Percentiles rank a stretch among this genome's conserved stretches.
Conservation (phyloP, 1,284 basidiomycete species). For the Trichosporon faecale region DNA sequence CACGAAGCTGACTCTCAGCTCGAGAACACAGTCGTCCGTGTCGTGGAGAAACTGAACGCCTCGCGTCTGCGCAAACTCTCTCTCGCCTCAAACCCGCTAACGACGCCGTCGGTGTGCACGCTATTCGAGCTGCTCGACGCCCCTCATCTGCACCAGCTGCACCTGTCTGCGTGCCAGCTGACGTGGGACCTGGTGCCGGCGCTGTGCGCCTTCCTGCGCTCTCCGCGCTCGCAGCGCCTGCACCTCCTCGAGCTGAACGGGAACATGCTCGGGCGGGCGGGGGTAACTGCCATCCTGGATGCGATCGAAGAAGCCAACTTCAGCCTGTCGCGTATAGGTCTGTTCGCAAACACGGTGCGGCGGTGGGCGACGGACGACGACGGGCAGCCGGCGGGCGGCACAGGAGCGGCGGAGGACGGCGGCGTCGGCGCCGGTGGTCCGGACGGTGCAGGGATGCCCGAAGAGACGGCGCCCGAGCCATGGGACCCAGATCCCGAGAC, state of each 20-base stretch:
- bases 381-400: conserved; percentile 7
- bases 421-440: not conserved
- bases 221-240: conserved; percentile 31
- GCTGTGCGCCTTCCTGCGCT: conserved; percentile 30
- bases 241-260: conserved; percentile 42
- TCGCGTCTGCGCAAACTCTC: conserved; percentile 34
- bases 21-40: not conserved
- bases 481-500: conserved; percentile 14
- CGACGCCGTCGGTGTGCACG: conserved; percentile 19
- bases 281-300: conserved; percentile 38
- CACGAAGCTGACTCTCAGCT: not conserved
- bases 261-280: conserved; percentile 36
- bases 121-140: conserved; percentile 34
- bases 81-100: conserved; percentile 39
- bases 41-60: conserved; percentile 31
- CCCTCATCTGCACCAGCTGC: conserved; percentile 33
- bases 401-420: conserved; percentile 3
- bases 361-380: conserved; percentile 1
- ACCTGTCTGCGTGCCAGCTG: conserved; percentile 30
- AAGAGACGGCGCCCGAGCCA: not conserved
- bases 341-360: conserved; percentile 30
- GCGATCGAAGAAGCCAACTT: conserved; percentile 37
- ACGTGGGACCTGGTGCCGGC: conserved; percentile 28
- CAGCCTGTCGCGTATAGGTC: conserved; percentile 32
- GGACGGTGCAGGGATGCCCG: not conserved